These are phyloP conservation scores for Paratrypanosoma confusum DNA, from an alignment of 208 protist genomes.

Conservation along the genomic window DNA sequence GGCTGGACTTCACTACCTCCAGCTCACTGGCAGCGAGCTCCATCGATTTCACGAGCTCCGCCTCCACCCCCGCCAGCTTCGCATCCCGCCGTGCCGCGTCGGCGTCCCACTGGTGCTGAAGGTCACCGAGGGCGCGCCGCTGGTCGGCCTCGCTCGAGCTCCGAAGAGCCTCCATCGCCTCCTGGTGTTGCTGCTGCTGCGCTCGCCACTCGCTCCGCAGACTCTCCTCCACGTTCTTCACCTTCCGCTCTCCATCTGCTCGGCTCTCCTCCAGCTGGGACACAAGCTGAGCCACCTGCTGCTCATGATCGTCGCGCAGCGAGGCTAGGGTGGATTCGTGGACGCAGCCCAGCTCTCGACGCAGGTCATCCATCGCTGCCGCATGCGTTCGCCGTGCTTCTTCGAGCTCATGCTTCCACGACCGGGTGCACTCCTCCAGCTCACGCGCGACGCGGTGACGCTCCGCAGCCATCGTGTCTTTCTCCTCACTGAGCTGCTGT, in stretches of 20 bases:
- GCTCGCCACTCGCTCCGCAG: not conserved
- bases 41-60: slow-evolving; percentile 9
- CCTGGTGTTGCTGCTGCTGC: slow-evolving; percentile 9
- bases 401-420: no score
- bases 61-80: slow-evolving; percentile 7
- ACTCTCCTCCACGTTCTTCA: not conserved
- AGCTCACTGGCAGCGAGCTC: slow-evolving; percentile 12
- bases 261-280: not conserved
- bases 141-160: slow-evolving; percentile 2
- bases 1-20: slow-evolving; percentile 1
- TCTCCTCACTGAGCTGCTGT: no score
- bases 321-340: no score
- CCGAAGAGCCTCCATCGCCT: slow-evolving; percentile 3
- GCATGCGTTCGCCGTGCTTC: no score
- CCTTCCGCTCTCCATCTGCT: not conserved
- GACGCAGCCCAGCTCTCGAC: no score
- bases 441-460: slow-evolving; percentile 3
- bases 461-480: no score
- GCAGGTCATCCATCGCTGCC: no score
- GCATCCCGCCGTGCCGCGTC: slow-evolving; percentile 11
- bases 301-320: not conserved
- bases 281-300: not conserved
- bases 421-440: no score
- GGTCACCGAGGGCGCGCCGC: not conserved
- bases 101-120: slow-evolving; percentile 8